These are phyloP conservation scores for Glaciozyma martinii DNA, from an alignment of 768 basidiomycete species.

Conservation along the genomic window DNA sequence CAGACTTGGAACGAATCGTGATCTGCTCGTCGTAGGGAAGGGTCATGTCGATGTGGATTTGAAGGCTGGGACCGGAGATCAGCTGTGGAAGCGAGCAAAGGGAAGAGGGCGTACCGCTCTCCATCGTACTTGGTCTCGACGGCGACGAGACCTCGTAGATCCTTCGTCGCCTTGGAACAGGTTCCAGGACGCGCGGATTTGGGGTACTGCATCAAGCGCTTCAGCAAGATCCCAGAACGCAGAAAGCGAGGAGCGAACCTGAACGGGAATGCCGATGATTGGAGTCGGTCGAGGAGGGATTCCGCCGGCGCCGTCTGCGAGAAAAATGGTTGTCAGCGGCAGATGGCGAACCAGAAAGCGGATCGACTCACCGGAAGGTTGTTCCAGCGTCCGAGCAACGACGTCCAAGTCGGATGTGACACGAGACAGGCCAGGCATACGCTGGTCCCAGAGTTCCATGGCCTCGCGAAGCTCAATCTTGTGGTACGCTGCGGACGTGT, in stretches of 20 bases:
- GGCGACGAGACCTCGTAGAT: slow-evolving; percentile 50
- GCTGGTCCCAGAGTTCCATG: slow-evolving; percentile 63
- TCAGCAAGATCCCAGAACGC: neutral
- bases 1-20: slow-evolving; percentile 80
- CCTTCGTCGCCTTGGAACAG: slow-evolving; percentile 36
- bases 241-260: slow-evolving; percentile 42
- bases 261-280: slow-evolving; percentile 53
- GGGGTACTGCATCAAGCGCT: slow-evolving; percentile 51
- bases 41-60: slow-evolving; percentile 66
- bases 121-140: slow-evolving; percentile 93
- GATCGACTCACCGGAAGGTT: slow-evolving; percentile 36
- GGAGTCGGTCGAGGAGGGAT: slow-evolving; percentile 36
- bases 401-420: slow-evolving; percentile 54
- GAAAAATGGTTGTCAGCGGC: too few species aligned
- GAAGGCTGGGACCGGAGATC: slow-evolving; percentile 46
- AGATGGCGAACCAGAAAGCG: neutral
- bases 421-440: slow-evolving; percentile 51
- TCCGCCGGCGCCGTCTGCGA: neutral
- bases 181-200: slow-evolving; percentile 69
- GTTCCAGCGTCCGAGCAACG: slow-evolving; percentile 43
- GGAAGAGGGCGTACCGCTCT: slow-evolving; percentile 49
- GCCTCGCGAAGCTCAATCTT: slow-evolving; percentile 55
- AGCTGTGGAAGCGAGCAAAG: neutral
- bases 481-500: slow-evolving; percentile 52
- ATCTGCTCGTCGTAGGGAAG: slow-evolving; percentile 46